A percentile compares a stretch with the other conserved stretches of the same genome.
Conservation (phyloP, 23 red algal species). For the Gracilaria vermiculophylla region DNA sequence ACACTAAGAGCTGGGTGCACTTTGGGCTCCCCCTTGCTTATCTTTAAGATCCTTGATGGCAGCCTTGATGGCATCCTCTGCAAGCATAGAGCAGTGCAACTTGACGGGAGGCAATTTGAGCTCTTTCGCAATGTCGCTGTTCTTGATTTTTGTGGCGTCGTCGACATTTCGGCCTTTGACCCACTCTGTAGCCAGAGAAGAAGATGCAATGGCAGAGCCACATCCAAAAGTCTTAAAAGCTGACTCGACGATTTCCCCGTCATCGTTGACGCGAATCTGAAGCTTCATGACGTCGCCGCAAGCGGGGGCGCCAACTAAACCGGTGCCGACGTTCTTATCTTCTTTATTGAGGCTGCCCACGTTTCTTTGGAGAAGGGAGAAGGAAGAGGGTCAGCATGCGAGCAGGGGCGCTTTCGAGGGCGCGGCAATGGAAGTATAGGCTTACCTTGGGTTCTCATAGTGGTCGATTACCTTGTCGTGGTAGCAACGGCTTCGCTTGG, state of each 20-base stretch:
- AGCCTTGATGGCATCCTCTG: conserved; percentile 98
- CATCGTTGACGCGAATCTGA: conserved; percentile 89
- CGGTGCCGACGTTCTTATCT: conserved; percentile 87
- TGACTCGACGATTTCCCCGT: conserved; percentile 87
- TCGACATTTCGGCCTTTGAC: conserved; percentile 86
- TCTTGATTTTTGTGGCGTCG: conserved; percentile 84
- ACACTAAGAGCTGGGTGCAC: background rate
- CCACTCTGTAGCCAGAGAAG: conserved; percentile 90
- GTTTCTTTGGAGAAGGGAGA: conserved; percentile 51
- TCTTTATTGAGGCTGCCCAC: conserved; percentile 85
- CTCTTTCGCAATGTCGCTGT: conserved; percentile 92
- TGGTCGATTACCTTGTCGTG: conserved; percentile 97
- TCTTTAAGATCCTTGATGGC: conserved; percentile 81
- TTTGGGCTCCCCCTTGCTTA: conserved; percentile 26
- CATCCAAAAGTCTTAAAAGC: conserved; percentile 99
- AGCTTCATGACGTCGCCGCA: conserved; percentile 99
- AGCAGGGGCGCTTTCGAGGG: no score
- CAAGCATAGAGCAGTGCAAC: conserved; percentile 97
- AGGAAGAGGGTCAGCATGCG: background rate
- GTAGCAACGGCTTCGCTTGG: conserved; percentile 52
- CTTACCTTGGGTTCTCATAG: conserved; percentile 98
- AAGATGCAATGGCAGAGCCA: conserved; percentile 92
- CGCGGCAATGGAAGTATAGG: no score
- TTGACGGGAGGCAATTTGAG: conserved; percentile 96
- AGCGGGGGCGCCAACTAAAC: conserved; percentile 94